Evolutionary conservation across 139 green algal species (phyloP).

Genomic region (Micractinium sp.): DNA sequence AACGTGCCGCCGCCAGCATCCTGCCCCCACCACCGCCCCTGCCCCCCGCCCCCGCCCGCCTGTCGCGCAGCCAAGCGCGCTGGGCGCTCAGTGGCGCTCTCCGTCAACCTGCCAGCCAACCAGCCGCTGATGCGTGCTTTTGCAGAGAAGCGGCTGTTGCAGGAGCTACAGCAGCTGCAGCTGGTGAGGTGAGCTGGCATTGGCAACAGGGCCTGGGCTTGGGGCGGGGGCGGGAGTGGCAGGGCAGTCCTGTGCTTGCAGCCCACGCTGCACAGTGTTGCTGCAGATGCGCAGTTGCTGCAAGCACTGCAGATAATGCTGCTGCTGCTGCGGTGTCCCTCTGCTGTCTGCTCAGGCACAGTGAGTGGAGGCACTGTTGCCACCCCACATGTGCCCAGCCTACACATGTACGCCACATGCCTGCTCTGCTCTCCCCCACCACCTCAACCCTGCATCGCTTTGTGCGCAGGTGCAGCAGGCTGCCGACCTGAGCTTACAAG

Average conservation of each 20-base stretch:
- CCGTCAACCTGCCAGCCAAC: constrained; percentile 31
- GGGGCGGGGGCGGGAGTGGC: too few relatives aligned
- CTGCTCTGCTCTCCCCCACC: neutral
- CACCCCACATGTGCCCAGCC: too few relatives aligned
- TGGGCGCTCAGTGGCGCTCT: constrained; percentile 14
- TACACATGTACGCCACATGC: neutral
- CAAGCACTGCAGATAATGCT: neutral
- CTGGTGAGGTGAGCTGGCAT: constrained; percentile 50
- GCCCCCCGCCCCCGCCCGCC: neutral
- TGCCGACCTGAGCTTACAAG: neutral
- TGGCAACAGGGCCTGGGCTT: constrained; percentile 5
- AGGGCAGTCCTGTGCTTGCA: too few relatives aligned
- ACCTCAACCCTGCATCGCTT: too few relatives aligned
- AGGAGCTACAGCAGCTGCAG: constrained; percentile 29
- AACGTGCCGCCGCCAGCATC: neutral
- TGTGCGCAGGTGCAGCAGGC: neutral
- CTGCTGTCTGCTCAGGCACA: neutral
- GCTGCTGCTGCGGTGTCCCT: too few relatives aligned
- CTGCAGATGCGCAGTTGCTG: neutral
- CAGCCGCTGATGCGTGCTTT: constrained; percentile 7
- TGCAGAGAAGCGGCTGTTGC: constrained; percentile 35
- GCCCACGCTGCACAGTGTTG: neutral
- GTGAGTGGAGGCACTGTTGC: neutral
- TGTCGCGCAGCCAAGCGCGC: constrained; percentile 10
- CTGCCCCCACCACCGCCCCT: neutral